Evolutionary conservation across 495 filamentous ascomycete genomes (phyloP).

Genomic region (Hyaloscypha hepaticicola): DNA sequence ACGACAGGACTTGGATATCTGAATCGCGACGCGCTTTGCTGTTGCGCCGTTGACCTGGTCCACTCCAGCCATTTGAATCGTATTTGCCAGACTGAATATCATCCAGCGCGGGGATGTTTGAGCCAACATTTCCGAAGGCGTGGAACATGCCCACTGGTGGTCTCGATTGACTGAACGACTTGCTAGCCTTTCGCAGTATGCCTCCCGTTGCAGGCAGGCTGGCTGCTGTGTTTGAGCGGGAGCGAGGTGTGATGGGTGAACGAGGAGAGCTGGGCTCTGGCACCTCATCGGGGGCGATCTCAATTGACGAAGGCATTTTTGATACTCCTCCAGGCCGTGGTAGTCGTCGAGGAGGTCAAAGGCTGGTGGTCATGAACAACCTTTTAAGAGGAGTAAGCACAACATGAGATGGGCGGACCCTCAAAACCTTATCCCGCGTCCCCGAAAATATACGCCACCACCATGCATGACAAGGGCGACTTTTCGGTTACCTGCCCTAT

Average conservation of each 20-base stretch:
- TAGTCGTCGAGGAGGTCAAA: not conserved
- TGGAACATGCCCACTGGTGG: conserved; percentile 54
- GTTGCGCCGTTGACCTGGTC: conserved; percentile 27
- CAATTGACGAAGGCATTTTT: conserved; percentile 1
- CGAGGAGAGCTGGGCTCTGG: not conserved
- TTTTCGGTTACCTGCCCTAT: not conserved
- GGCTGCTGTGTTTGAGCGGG: conserved; percentile 14
- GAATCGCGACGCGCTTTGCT: conserved; percentile 21
- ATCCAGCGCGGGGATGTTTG: conserved; percentile 26
- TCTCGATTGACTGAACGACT: conserved; percentile 46
- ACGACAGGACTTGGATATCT: conserved; percentile 3
- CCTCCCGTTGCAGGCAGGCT: conserved; percentile 24
- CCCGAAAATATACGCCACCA: not conserved
- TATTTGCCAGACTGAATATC: conserved; percentile 28
- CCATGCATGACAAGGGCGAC: not conserved
- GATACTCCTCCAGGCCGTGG: not conserved
- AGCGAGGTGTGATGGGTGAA: not conserved
- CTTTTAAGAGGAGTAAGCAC: not conserved
- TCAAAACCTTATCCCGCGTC: not conserved
- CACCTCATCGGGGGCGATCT: not conserved
- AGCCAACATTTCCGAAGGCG: conserved; percentile 44
- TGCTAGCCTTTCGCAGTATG: conserved; percentile 40
- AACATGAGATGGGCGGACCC: not conserved
- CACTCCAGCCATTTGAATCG: conserved; percentile 25
- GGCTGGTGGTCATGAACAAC: not conserved